These are phyloP conservation scores for Verticillium albo-atrum DNA, from an alignment of 2,329 filamentous ascomycete species.

Conservation along the genomic window DNA sequence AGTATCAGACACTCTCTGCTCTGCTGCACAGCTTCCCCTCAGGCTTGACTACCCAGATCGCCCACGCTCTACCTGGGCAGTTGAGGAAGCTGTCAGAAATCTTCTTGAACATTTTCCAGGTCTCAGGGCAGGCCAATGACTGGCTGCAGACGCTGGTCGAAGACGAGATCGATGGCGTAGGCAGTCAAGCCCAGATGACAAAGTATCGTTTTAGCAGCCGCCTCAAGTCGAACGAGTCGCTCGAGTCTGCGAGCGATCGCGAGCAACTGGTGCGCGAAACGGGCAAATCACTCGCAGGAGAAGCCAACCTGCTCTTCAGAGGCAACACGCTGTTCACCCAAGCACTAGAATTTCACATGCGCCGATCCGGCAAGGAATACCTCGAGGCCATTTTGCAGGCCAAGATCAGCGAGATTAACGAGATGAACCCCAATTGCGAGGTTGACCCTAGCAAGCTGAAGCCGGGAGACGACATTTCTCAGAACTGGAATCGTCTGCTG, in stretches of 20 bases:
- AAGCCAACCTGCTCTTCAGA: conserved; percentile 91
- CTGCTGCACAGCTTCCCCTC: conserved; percentile 81
- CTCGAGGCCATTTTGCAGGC: conserved; percentile 82
- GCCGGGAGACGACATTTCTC: conserved; percentile 65
- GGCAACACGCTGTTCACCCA: conserved; percentile 94
- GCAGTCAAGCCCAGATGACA: conserved; percentile 74
- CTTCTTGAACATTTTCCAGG: conserved; percentile 92
- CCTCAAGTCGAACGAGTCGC: conserved; percentile 66
- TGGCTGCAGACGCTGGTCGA: conserved; percentile 94
- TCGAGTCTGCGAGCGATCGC: conserved; percentile 56
- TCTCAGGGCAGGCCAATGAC: conserved; percentile 75
- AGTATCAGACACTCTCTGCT: conserved; percentile 80
- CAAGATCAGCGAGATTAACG: conserved; percentile 84
- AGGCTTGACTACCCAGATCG: conserved; percentile 79
- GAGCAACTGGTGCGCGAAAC: conserved; percentile 72
- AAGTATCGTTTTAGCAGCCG: conserved; percentile 68
- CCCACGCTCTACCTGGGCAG: conserved; percentile 71
- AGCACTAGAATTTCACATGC: conserved; percentile 93
- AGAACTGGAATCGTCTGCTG: conserved; percentile 78
- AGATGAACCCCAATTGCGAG: conserved; percentile 87
- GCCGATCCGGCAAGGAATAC: conserved; percentile 87
- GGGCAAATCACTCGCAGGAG: conserved; percentile 73
- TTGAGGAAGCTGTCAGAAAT: conserved; percentile 78
- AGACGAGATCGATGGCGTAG: conserved; percentile 92
- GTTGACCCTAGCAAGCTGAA: conserved; percentile 81